Evolutionary conservation across 106 monocot species (phyloP).

Genomic region (Dioscorea zingiberensis): DNA sequence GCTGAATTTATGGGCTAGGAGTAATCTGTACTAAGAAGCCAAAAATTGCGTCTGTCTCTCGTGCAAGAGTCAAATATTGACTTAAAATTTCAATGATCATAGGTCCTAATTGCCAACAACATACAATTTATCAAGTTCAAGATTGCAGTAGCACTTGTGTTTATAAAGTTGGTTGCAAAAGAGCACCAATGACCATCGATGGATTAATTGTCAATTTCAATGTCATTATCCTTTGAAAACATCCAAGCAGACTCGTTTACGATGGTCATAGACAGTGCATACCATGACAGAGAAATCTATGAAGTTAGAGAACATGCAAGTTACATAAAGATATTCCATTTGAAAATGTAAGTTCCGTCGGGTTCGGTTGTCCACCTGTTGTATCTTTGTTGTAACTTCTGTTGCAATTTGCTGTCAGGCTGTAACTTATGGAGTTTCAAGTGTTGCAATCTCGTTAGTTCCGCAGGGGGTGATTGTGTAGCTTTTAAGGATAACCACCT

Average conservation of each 20-base stretch:
- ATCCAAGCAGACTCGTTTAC: constrained; percentile 90
- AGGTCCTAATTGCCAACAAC: not conserved
- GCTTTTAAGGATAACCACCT: too few species aligned
- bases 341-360: too few species aligned
- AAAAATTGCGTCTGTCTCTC: too few species aligned
- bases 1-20: not conserved
- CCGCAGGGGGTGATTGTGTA: too few species aligned
- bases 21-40: not conserved
- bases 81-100: too few species aligned
- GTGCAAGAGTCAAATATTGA: too few species aligned
- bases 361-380: too few species aligned
- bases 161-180: constrained; percentile 86
- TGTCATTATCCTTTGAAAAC: constrained; percentile 61
- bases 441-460: too few species aligned
- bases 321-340: too few species aligned
- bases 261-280: constrained; percentile 84
- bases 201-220: constrained; percentile 85
- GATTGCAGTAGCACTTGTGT: constrained; percentile 64
- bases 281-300: constrained; percentile 49
- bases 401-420: too few species aligned
- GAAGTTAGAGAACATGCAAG: not conserved
- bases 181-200: constrained; percentile 84
- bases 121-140: constrained; percentile 80
- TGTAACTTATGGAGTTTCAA: too few species aligned
- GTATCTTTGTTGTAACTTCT: too few species aligned